These are phyloP conservation scores for Fistulinella prunicolor DNA, from an alignment of 768 basidiomycete genomes.

Conservation along the genomic window DNA sequence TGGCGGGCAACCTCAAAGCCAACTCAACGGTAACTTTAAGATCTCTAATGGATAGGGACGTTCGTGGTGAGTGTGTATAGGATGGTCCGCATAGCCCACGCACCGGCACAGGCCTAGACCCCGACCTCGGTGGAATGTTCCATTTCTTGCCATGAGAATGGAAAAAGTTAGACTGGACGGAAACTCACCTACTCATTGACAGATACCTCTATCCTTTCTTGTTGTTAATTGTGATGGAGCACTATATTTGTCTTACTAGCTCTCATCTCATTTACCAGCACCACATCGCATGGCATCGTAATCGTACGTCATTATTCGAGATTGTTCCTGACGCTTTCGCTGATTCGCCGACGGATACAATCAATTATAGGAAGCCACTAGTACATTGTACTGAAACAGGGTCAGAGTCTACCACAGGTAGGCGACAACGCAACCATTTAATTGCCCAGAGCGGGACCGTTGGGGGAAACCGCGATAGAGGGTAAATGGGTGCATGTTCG, in stretches of 20 bases:
- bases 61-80: neutral
- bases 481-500: conserved; percentile 1
- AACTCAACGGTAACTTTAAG: conserved; percentile 14
- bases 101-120: conserved; percentile 11
- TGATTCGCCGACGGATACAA: conserved; percentile 1
- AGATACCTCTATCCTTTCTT: conserved; percentile 25
- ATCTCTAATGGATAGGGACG: conserved; percentile 6
- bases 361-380: neutral
- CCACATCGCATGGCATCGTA: conserved; percentile 17
- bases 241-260: conserved; percentile 27
- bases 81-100: conserved; percentile 3
- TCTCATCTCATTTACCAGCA: conserved; percentile 21
- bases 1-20: conserved; percentile 9
- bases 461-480: neutral
- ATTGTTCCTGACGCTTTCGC: conserved; percentile 20
- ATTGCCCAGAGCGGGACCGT: neutral
- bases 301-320: conserved; percentile 27
- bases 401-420: neutral
- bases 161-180: neutral
- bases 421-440: neutral
- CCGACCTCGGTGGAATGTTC: conserved; percentile 3
- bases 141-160: conserved; percentile 10
- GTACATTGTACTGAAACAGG: neutral
- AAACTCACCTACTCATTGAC: conserved; percentile 12
- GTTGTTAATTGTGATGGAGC: conserved; percentile 32